Conservation (phyloP, 2,329 filamentous ascomycete genomes). For the Gnomoniopsis smithogilvyi region DNA sequence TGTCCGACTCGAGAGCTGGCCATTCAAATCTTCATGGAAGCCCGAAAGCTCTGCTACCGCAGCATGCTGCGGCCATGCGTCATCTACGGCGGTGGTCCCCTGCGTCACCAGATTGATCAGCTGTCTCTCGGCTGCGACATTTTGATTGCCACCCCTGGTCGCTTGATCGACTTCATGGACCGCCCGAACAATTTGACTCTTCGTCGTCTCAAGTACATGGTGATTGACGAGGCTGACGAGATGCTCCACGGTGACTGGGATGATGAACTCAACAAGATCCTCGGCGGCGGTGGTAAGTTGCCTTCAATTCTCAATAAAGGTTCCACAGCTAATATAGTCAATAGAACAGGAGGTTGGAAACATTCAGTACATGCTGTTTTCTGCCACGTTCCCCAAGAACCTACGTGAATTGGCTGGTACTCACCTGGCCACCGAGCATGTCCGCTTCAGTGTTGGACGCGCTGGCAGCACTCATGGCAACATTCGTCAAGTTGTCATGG, state of each 20-base stretch:
- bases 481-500: slow-evolving; percentile 75
- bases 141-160: slow-evolving; percentile 82
- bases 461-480: slow-evolving; percentile 79
- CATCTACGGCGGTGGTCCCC: slow-evolving; percentile 78
- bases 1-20: slow-evolving; percentile 87
- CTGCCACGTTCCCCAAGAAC: slow-evolving; percentile 84
- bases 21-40: slow-evolving; percentile 92
- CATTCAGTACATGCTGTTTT: slow-evolving; percentile 78
- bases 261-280: slow-evolving; percentile 69
- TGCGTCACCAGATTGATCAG: slow-evolving; percentile 66
- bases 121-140: slow-evolving; percentile 84
- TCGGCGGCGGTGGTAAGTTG: slow-evolving; percentile 73
- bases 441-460: slow-evolving; percentile 83
- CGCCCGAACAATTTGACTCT: slow-evolving; percentile 67
- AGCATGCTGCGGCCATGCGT: slow-evolving; percentile 92
- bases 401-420: slow-evolving; percentile 74
- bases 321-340: slow-evolving; percentile 18
- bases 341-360: slow-evolving; percentile 72
- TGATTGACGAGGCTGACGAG: slow-evolving; percentile 95
- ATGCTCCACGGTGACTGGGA: slow-evolving; percentile 80
- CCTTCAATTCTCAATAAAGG: background rate
- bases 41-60: slow-evolving; percentile 88
- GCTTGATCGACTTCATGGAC: slow-evolving; percentile 79
- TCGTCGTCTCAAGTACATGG: slow-evolving; percentile 71
- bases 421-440: slow-evolving; percentile 69